Percentiles rank a stretch among this genome's conserved stretches.
Conservation (phyloP, 2,329 filamentous ascomycete species). For the Pseudocercospora vitis region DNA sequence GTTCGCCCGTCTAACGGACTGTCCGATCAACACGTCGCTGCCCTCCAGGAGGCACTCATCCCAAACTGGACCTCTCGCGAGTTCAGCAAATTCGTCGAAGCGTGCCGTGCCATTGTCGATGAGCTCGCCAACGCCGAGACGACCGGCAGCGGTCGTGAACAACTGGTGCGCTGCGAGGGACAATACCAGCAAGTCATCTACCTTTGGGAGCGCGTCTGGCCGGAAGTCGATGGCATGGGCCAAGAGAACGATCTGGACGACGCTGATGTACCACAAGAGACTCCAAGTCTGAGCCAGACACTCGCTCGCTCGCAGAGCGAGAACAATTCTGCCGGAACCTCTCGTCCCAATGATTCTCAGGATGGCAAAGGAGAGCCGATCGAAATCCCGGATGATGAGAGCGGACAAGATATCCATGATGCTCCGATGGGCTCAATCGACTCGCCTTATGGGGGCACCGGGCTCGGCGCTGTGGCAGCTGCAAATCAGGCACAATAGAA, state of each 20-base stretch:
- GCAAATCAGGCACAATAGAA: constrained; percentile 16
- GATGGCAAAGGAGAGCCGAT: constrained; percentile 19
- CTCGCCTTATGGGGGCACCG: constrained; percentile 26
- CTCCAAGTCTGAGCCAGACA: constrained; percentile 5
- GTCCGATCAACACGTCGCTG: constrained; percentile 48
- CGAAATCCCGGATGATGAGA: constrained; percentile 24
- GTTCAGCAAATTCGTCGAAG: constrained; percentile 52
- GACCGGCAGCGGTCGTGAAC: constrained; percentile 48
- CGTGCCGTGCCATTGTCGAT: constrained; percentile 50
- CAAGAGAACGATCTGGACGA: constrained; percentile 43
- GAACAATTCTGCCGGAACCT: constrained; percentile 15
- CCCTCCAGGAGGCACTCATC: constrained; percentile 52
- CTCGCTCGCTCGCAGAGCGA: constrained; percentile 13
- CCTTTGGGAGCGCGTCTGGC: constrained; percentile 52
- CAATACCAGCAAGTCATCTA: constrained; percentile 51
- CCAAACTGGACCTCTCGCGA: constrained; percentile 54
- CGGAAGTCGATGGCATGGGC: constrained; percentile 52
- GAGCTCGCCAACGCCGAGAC: constrained; percentile 52
- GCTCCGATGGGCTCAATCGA: constrained; percentile 16
- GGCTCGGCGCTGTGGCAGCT: constrained; percentile 26
- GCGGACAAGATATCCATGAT: constrained; percentile 16
- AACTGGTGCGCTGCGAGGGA: constrained; percentile 49
- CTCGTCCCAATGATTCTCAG: constrained; percentile 8
- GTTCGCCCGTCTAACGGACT: constrained; percentile 21
- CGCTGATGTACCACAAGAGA: constrained; percentile 9